phyloP scores from a whole-genome alignment of 345 rosid genomes.

The Salix dunnii region DNA sequence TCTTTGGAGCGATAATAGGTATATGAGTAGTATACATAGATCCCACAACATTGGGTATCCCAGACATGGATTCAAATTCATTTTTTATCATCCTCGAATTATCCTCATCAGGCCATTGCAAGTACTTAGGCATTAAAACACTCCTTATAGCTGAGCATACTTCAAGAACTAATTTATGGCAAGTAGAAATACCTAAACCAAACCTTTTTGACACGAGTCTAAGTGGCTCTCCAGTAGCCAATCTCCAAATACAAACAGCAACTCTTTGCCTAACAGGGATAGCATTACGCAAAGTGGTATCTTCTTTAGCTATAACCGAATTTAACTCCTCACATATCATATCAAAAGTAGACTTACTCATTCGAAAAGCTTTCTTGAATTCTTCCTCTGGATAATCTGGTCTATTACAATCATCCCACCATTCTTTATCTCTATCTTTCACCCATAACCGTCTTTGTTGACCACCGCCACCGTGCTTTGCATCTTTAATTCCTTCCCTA shows the following conservation, averaged over 20 bases:
- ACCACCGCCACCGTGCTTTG: constrained; percentile 14
- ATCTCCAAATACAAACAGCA: constrained; percentile 89
- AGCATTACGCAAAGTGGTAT: constrained; percentile 76
- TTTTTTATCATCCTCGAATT: constrained; percentile 37
- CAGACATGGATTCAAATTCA: constrained; percentile 47
- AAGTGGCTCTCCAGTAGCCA: constrained; percentile 77
- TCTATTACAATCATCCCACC: constrained; percentile 93
- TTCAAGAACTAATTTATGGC: constrained; percentile 73
- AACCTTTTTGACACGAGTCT: constrained; percentile 68
- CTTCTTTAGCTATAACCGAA: constrained; percentile 80
- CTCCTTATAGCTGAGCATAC: constrained; percentile 70
- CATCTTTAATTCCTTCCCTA: neutral
- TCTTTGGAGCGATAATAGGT: constrained; percentile 80
- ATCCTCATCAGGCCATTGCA: constrained; percentile 81
- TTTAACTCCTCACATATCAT: constrained; percentile 75
- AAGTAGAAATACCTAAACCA: constrained; percentile 78
- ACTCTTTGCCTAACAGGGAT: constrained; percentile 91
- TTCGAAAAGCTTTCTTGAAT: constrained; percentile 73
- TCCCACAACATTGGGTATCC: constrained; percentile 67
- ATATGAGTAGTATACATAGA: constrained; percentile 80
- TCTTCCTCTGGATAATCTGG: constrained; percentile 77
- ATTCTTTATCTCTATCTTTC: constrained; percentile 68
- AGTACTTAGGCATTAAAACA: constrained; percentile 70
- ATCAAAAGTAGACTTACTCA: constrained; percentile 76
- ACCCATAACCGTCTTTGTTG: constrained; percentile 87